Evolutionary conservation across 257 asterid genomes (phyloP).

Genomic region (Scutellaria baicalensis): DNA sequence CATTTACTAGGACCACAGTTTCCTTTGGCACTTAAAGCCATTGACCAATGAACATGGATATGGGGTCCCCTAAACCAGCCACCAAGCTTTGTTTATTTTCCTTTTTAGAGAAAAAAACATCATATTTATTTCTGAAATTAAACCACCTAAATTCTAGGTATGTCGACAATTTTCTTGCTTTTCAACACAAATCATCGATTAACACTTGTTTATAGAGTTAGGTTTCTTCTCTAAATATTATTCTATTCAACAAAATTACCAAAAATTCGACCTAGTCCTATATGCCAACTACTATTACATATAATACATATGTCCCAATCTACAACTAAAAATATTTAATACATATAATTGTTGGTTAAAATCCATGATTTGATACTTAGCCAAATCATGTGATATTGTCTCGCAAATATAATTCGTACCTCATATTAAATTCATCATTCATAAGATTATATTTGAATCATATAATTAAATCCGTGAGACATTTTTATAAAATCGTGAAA

Average conservation of each 20-base stretch:
- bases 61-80: conserved; percentile 23
- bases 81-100: conserved; percentile 8
- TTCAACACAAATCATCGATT: conserved; percentile 8
- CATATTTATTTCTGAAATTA: background rate
- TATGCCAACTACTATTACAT: conserved; percentile 15
- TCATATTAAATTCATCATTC: too few relatives aligned
- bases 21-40: conserved; percentile 26
- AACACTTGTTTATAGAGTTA: conserved; percentile 15
- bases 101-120: background rate
- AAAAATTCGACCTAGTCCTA: background rate
- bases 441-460: too few relatives aligned
- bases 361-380: background rate
- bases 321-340: background rate
- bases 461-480: too few relatives aligned
- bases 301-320: background rate
- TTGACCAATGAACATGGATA: conserved; percentile 40
- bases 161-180: conserved; percentile 8
- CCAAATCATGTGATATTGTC: background rate
- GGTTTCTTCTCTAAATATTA: conserved; percentile 16
- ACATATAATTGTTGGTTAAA: conserved; percentile 2
- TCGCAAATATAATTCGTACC: too few relatives aligned
- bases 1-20: conserved; percentile 29
- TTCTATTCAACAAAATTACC: background rate
- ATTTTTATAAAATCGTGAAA: too few relatives aligned
- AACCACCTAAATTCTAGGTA: conserved; percentile 4